phyloP scores from a whole-genome alignment of 1,284 basidiomycete species.

The Schizophyllum commune region DNA sequence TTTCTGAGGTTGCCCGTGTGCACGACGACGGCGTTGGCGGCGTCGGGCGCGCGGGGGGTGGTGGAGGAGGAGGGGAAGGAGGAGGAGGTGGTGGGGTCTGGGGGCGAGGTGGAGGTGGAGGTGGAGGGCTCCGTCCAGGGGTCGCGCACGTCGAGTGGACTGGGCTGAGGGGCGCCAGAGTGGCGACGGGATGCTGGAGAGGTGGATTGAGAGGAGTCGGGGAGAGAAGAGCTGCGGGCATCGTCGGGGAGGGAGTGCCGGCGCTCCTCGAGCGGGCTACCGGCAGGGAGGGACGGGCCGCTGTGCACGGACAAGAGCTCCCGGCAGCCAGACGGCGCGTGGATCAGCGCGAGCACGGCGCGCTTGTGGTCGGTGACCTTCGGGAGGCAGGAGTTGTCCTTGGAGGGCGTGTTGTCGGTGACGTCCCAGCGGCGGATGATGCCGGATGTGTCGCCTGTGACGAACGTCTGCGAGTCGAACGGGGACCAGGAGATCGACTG shows the following conservation, averaged over 20 bases:
- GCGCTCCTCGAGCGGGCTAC: slow-evolving; percentile 50
- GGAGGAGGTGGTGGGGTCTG: too few species aligned
- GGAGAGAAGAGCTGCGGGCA: too few species aligned
- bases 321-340: slow-evolving; percentile 82
- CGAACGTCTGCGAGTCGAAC: slow-evolving; percentile 80
- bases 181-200: too few species aligned
- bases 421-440: slow-evolving; percentile 76
- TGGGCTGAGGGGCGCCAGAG: too few species aligned
- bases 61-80: too few species aligned
- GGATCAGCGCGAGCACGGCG: slow-evolving; percentile 71
- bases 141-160: too few species aligned
- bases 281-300: slow-evolving; percentile 25
- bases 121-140: too few species aligned
- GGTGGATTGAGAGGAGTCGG: too few species aligned
- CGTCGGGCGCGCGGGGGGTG: slow-evolving; percentile 7
- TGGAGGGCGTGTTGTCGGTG: slow-evolving; percentile 34
- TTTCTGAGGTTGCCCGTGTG: slow-evolving; percentile 46
- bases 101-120: too few species aligned
- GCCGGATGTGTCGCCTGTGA: slow-evolving; percentile 78
- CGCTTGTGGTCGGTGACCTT: slow-evolving; percentile 43
- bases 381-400: slow-evolving; percentile 44
- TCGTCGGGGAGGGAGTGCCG: slow-evolving; percentile 8
- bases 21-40: slow-evolving; percentile 45
- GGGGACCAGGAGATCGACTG: slow-evolving; percentile 90
- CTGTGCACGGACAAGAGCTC: slow-evolving; percentile 60